Conservation (phyloP, 2,329 filamentous ascomycete genomes). For the Alternaria dauci region DNA sequence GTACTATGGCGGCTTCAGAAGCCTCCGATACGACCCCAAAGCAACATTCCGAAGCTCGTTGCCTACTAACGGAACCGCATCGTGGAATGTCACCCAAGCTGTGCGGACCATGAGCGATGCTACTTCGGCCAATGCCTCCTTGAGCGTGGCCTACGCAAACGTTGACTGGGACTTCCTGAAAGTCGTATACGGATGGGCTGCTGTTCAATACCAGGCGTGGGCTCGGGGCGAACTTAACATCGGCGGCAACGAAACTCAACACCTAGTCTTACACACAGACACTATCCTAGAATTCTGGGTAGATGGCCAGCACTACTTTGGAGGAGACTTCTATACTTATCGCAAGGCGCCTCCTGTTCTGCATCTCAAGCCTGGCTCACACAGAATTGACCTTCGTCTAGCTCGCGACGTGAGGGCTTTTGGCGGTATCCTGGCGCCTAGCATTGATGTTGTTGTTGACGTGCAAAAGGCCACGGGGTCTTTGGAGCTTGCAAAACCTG, state of each 20-base stretch:
- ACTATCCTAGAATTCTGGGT: conserved; percentile 63
- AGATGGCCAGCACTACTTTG: conserved; percentile 62
- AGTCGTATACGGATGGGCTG: conserved; percentile 66
- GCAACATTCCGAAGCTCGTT: conserved; percentile 61
- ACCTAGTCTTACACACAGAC: conserved; percentile 57
- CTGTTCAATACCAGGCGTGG: conserved; percentile 67
- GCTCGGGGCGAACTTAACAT: conserved; percentile 60
- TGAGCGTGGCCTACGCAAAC: conserved; percentile 59
- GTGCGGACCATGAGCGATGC: conserved; percentile 36
- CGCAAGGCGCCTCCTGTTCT: conserved; percentile 60
- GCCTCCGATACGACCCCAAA: conserved; percentile 54
- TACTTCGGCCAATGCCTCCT: conserved; percentile 45
- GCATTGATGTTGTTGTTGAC: conserved; percentile 52
- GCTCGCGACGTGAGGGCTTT: conserved; percentile 65
- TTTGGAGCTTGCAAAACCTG: conserved; percentile 45
- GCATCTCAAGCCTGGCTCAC: conserved; percentile 58
- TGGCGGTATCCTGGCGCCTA: conserved; percentile 60
- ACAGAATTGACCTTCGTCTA: conserved; percentile 62
- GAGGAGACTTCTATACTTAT: conserved; percentile 65
- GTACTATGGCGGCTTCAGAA: conserved; percentile 61
- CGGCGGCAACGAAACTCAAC: conserved; percentile 40
- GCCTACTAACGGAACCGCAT: conserved; percentile 58
- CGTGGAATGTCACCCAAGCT: conserved; percentile 57
- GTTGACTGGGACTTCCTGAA: conserved; percentile 64
- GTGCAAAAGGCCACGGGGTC: conserved; percentile 31